phyloP scores from a whole-genome alignment of 2,329 filamentous ascomycete genomes.

The Acrodontium crateriforme region DNA sequence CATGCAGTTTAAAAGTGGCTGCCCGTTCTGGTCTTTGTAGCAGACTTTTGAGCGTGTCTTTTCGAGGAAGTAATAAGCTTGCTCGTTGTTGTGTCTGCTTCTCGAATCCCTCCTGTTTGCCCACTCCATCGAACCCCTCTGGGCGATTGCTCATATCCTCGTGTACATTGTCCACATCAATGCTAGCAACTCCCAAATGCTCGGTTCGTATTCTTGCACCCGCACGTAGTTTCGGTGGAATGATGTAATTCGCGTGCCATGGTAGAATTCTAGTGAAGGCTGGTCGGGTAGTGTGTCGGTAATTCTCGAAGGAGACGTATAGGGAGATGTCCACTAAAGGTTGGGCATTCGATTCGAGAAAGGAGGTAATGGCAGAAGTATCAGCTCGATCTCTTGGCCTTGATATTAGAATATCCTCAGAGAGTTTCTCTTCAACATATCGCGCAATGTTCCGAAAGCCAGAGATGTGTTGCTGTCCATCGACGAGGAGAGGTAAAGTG shows the following conservation, averaged over 20 bases:
- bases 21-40: constrained; percentile 55
- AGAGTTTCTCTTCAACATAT: constrained; percentile 43
- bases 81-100: constrained; percentile 22
- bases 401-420: too few relatives aligned
- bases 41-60: constrained; percentile 45
- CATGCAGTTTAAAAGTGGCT: constrained; percentile 62
- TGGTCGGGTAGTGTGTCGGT: constrained; percentile 60
- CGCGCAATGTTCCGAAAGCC: constrained; percentile 49
- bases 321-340: constrained; percentile 74
- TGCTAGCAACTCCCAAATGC: constrained; percentile 32
- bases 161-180: constrained; percentile 30
- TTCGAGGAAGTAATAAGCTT: constrained; percentile 41
- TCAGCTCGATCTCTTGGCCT: constrained; percentile 23
- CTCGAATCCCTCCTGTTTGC: constrained; percentile 18
- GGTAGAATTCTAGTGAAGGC: constrained; percentile 67
- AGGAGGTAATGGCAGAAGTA: constrained; percentile 31
- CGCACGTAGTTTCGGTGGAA: constrained; percentile 59
- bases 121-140: constrained; percentile 16
- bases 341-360: constrained; percentile 60
- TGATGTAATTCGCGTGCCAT: constrained; percentile 78
- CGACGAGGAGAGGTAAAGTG: constrained; percentile 29
- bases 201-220: constrained; percentile 54
- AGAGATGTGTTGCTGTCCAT: constrained; percentile 41
- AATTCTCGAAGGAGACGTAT: constrained; percentile 84
- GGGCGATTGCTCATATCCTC: constrained; percentile 23